Conservation (phyloP, 495 filamentous ascomycete species). For the Penicillium chermesinum region DNA sequence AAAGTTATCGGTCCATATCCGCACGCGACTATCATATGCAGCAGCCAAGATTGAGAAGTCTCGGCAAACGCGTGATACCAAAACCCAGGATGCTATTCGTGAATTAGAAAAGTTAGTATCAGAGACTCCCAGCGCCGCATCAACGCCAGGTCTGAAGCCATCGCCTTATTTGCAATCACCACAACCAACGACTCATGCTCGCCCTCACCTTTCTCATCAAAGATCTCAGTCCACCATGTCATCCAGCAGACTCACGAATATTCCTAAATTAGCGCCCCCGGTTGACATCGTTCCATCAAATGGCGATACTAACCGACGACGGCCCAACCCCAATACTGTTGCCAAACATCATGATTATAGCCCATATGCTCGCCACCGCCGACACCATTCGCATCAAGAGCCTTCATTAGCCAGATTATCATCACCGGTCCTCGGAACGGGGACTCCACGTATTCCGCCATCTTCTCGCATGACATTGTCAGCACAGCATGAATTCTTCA, state of each 20-base stretch:
- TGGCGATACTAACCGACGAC: slow-evolving; percentile 24
- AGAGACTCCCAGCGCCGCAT: slow-evolving; percentile 5
- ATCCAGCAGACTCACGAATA: slow-evolving; percentile 15
- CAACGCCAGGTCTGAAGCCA: slow-evolving; percentile 6
- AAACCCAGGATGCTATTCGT: slow-evolving; percentile 60
- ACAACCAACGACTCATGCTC: slow-evolving; percentile 5
- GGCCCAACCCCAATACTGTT: slow-evolving; percentile 39
- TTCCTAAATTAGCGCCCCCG: slow-evolving; percentile 52
- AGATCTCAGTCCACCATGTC: slow-evolving; percentile 20
- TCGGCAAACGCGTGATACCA: slow-evolving; percentile 64
- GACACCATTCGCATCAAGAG: slow-evolving; percentile 37
- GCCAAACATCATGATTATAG: slow-evolving; percentile 16
- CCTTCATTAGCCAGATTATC: slow-evolving; percentile 15
- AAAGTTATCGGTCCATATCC: slow-evolving; percentile 71
- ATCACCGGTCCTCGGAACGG: slow-evolving; percentile 22
- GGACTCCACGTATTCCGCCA: slow-evolving; percentile 32
- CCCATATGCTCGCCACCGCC: slow-evolving; percentile 29
- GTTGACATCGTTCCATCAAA: slow-evolving; percentile 45
- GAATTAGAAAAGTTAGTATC: slow-evolving; percentile 47
- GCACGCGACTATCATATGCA: slow-evolving; percentile 77
- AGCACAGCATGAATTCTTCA: slow-evolving; percentile 21
- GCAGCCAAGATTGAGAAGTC: slow-evolving; percentile 87
- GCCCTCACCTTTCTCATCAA: slow-evolving; percentile 13
- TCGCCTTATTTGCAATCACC: slow-evolving; percentile 8
- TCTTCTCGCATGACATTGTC: slow-evolving; percentile 21